Evolutionary conservation across 305 asterid genomes (phyloP), one percentile per base, ranked within the genome.

Genomic region (Ruellia speciosa): DNA sequence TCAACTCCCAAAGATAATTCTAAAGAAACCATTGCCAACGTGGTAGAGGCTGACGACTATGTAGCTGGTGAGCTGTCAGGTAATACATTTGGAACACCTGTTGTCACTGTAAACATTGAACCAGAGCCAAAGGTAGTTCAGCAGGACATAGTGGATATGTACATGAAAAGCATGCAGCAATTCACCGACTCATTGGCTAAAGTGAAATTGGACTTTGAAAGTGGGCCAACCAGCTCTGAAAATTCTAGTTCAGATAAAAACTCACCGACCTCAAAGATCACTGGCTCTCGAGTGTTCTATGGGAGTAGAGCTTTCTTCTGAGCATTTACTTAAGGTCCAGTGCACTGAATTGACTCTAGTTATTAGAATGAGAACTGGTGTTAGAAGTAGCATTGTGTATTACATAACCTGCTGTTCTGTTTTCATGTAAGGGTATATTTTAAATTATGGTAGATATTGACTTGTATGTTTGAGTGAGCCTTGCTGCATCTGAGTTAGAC

Each of bases 121-220:
- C 66, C 76, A 0, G 93, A 77, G 74, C 18, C 67, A 0, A 70
- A 77, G 69, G 75, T 84, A 65, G 90, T 85, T 56, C 92, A 84
- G 77, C 85, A 87, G 64, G 86, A 84, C 35, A 80, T 87, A 39
- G 88, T 85, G 61, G 89, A 87, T 15, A 80, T 84, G 80, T 87
- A 87, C 74, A 77, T 77, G 87, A 87, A 80, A 59, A 87, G 96
- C 72, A 80, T 87, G 96, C 92, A 87, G 76, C 92, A 84, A 14
- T 87, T 87, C 40, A 79, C 94, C 0, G 96, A 84, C 61, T 81
- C 96, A 18, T 66, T 87, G 53, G 89, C 90, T 40, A 85, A 82
- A 59, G 84, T 87, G 94, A 85, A 82, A 77, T 94, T 87, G 77
- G 94, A 80, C 75, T 72, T 71, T n/a, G 85, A 79, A 35, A 81